phyloP scores from a whole-genome alignment of 257 asterid genomes.

The Capsicum pubescens region DNA sequence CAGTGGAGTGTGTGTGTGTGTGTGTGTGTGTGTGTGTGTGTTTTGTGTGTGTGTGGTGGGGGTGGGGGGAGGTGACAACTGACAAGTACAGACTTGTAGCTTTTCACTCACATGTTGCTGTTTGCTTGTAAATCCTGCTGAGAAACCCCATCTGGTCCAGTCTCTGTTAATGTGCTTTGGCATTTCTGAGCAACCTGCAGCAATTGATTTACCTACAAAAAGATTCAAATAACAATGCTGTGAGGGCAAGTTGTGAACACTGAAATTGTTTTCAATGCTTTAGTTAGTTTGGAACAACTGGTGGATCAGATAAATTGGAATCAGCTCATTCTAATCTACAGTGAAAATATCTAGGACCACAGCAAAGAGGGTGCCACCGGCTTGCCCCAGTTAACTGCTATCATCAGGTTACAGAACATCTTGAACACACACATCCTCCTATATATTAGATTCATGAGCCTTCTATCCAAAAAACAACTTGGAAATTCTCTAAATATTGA shows the following conservation, averaged over 20 bases:
- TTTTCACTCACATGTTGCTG: constrained; percentile 76
- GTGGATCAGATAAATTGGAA: neutral
- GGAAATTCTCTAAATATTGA: neutral
- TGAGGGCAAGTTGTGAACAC: neutral
- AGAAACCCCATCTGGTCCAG: constrained; percentile 85
- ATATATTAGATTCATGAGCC: constrained; percentile 6
- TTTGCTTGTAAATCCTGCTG: constrained; percentile 88
- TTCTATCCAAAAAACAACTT: neutral
- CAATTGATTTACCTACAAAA: constrained; percentile 83
- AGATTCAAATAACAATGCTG: neutral
- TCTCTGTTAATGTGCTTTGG: constrained; percentile 84
- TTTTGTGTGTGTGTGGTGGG: neutral
- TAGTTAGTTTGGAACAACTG: neutral
- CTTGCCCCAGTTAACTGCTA: neutral
- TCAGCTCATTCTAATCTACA: constrained; percentile 13
- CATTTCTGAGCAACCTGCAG: constrained; percentile 98
- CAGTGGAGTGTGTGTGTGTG: too few relatives aligned
- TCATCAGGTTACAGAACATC: neutral
- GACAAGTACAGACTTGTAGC: neutral
- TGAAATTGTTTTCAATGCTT: too few relatives aligned
- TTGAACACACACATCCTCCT: neutral
- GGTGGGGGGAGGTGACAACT: neutral
- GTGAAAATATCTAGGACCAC: neutral
- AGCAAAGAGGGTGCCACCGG: neutral
- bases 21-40: neutral